Conservation (phyloP, 2,329 filamentous ascomycete genomes). For the Penicillium sp. region DNA sequence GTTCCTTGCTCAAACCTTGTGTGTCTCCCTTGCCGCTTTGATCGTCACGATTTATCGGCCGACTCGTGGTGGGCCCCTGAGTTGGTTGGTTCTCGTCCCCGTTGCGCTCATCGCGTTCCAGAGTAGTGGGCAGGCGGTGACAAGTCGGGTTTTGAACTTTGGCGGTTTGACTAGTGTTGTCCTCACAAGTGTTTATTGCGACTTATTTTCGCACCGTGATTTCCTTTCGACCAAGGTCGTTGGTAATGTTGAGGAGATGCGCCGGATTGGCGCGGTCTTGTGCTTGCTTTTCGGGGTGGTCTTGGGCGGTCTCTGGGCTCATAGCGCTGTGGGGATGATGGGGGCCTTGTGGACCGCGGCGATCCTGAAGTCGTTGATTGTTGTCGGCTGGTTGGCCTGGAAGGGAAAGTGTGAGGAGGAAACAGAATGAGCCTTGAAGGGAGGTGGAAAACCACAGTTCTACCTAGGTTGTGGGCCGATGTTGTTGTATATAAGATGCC, state of each 20-base stretch:
- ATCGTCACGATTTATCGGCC: slow-evolving; percentile 52
- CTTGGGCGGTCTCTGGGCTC: slow-evolving; percentile 54
- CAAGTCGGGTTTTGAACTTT: slow-evolving; percentile 66
- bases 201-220: slow-evolving; percentile 66
- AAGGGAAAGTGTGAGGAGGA: slow-evolving; percentile 40
- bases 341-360: slow-evolving; percentile 61
- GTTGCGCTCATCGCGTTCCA: slow-evolving; percentile 72
- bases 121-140: slow-evolving; percentile 74
- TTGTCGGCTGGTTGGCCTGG: slow-evolving; percentile 62
- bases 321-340: slow-evolving; percentile 50
- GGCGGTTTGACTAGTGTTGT: slow-evolving; percentile 74
- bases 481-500: not conserved
- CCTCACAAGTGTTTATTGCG: slow-evolving; percentile 77
- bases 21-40: slow-evolving; percentile 53
- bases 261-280: slow-evolving; percentile 50
- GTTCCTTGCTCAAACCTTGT: slow-evolving; percentile 52
- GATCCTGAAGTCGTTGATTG: slow-evolving; percentile 55
- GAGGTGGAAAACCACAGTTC: too few species aligned
- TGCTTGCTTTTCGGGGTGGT: slow-evolving; percentile 55
- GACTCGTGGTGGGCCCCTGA: slow-evolving; percentile 43
- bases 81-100: slow-evolving; percentile 62
- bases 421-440: not conserved
- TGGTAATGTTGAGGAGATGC: slow-evolving; percentile 53
- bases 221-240: slow-evolving; percentile 42
- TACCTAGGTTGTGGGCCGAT: not conserved